phyloP scores from a whole-genome alignment of 306 rosid species.

The Oxytropis ochrocephala region DNA sequence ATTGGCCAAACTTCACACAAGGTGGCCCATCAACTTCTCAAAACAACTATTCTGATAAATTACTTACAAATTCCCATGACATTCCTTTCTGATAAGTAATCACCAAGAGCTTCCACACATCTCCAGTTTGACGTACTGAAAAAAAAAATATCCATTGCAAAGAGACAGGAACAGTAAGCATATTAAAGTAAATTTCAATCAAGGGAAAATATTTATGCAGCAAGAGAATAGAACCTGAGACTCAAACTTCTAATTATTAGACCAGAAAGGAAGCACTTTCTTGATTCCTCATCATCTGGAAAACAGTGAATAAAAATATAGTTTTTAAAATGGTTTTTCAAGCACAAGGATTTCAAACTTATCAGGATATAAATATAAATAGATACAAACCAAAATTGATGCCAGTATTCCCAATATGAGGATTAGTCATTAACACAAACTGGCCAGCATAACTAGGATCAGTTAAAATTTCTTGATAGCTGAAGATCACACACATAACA shows the following conservation, averaged over 20 bases:
- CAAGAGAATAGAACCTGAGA: conserved; percentile 41
- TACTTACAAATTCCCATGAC: conserved; percentile 97
- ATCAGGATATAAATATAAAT: neutral
- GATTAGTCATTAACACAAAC: conserved; percentile 91
- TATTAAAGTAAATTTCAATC: conserved; percentile 2
- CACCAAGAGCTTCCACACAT: conserved; percentile 55
- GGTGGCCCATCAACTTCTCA: too few relatives aligned
- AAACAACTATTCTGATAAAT: neutral
- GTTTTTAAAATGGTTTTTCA: neutral
- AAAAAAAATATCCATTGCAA: conserved; percentile 17
- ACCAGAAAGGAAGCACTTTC: conserved; percentile 76
- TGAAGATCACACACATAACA: conserved; percentile 23
- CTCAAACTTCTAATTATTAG: conserved; percentile 81
- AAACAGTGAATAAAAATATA: neutral
- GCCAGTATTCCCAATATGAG: conserved; percentile 94
- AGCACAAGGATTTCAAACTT: neutral
- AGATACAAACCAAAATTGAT: conserved; percentile 64
- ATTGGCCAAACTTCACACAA: too few relatives aligned
- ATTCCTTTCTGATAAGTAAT: conserved; percentile 77
- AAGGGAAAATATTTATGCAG: neutral
- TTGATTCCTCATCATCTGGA: conserved; percentile 86
- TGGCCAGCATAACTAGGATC: conserved; percentile 99
- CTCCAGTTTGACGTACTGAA: conserved; percentile 93
- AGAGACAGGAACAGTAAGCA: neutral
- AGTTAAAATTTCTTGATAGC: conserved; percentile 94